These are phyloP conservation scores for Sisymbrium irio DNA, from an alignment of 345 rosid species.

Conservation along the genomic window DNA sequence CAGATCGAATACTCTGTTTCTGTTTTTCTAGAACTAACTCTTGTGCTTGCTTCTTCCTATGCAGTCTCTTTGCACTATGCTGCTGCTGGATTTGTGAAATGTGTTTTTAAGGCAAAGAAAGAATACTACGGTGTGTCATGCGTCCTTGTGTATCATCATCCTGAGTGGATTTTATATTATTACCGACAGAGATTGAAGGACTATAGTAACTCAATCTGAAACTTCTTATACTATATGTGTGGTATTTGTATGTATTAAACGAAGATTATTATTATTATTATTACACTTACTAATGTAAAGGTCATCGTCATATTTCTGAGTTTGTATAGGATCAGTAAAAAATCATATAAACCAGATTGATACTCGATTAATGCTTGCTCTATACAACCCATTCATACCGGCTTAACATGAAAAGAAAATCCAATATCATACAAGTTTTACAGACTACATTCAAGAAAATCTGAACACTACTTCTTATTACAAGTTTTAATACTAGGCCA, in stretches of 20 bases:
- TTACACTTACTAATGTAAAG: background rate
- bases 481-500: background rate
- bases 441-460: background rate
- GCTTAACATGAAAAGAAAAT: background rate
- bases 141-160: conserved; percentile 1
- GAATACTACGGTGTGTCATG: background rate
- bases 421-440: background rate
- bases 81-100: conserved; percentile 41
- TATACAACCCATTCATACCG: background rate
- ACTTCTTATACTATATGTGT: background rate
- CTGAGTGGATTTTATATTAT: background rate
- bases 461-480: background rate
- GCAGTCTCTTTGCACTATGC: conserved; percentile 37
- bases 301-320: background rate
- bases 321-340: background rate
- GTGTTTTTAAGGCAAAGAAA: conserved; percentile 24
- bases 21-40: background rate
- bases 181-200: background rate
- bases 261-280: background rate
- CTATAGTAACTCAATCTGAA: background rate
- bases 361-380: background rate
- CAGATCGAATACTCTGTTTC: background rate
- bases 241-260: conserved; percentile 13
- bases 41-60: background rate
- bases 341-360: background rate